Evolutionary conservation across 2,329 filamentous ascomycete genomes (phyloP), one percentile per base, ranked within the genome.

Genomic region (Orbilia quercus): DNA sequence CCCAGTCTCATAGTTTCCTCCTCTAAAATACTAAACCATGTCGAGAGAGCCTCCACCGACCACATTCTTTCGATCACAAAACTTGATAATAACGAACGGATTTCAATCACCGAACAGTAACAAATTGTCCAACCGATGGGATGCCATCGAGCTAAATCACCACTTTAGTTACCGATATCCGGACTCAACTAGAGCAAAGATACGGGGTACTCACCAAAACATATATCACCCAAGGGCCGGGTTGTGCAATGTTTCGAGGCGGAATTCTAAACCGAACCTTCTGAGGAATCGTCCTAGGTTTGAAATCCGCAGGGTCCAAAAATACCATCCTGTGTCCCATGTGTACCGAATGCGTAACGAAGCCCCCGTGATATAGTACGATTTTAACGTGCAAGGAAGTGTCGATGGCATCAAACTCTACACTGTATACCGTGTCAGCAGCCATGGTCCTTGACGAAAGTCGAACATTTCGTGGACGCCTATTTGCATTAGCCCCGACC

Each of bases 141-240:
- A 86, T 82, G 4, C 85, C 85, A 77, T 86, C 83, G n/a, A 83
- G 57, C 69, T 73, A 62, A n/a, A 45, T 40, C 14, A 55, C 7
- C 45, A 55, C 34, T 3, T 48, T 44, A 18, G 42, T 25, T 23
- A n/a, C 12, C 40, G 34, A n/a, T 20, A 28, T 18, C 20, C 23
- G 14, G 7, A 23, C 11, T n/a, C n/a, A 40, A 28, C 25, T 25
- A 18, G 6, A 36, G 11, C 5, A 22, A 40, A 4, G 1, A 28
- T 11, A 50, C 4, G 48, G 14, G 11, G 2, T n/a, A 69, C 75
- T 38, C 59, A 76, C 76, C 60, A 87, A 79, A 45, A 87, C 83
- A 77, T 86, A 89, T 18, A 88, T 78, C 40, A 88, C 84, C 79
- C 88, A 88, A 70, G 86, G 85, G 44, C 86, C 86, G 9, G 86